Evolutionary conservation across 495 filamentous ascomycete genomes (phyloP), one percentile per base, ranked within the genome.

Genomic region (Penicillium atrosanguineum): DNA sequence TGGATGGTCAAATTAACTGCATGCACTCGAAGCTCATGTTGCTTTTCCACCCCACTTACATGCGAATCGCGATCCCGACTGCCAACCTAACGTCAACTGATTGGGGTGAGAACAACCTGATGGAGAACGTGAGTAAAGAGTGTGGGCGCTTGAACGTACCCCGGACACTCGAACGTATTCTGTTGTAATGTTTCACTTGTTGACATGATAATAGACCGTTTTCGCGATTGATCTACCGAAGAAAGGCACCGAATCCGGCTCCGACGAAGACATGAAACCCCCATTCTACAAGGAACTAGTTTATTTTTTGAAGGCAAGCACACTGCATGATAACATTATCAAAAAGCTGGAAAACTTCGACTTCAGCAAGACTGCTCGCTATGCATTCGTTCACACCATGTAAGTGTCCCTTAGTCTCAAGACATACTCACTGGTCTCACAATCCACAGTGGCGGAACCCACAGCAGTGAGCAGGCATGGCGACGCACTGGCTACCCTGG

Each of bases 21-120:
- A 96, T 95, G 91, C 91, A 96, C 61, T 94, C 89, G 6, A 96
- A 96, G 60, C 69, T 96, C 12, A 88, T 90, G 79, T 74, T 96
- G 0, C 76, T 96, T 0, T 91, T 89, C 57, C 85, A 90, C 55
- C 73, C 77, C 0, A 61, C 53, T 0, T 83, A 91, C 61, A 62
- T 95, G 2, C 79, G 91, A 0, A 78, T 96, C 9, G 91, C 80
- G 0, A 79, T 96, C 0, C 91, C 91, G 0, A 91, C 81, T 8
- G 91, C 88, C 0, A 96, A 96, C 53, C 66, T 95, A 4, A 79
- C 86, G n/a, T 70, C 79, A 1, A 87, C 84, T 57, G 91, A 96
- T 63, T 95, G 91, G 91, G 91, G 91, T 0, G 91, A 93, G 62
- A 78, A 79, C 0, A 73, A 85, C 0, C 60, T 83, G 1, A 88